A percentile compares a stretch with the other conserved stretches of the same genome.
These are phyloP conservation scores for Apiotrichum siamense DNA, from an alignment of 1,284 basidiomycete genomes.

Conservation along the genomic window DNA sequence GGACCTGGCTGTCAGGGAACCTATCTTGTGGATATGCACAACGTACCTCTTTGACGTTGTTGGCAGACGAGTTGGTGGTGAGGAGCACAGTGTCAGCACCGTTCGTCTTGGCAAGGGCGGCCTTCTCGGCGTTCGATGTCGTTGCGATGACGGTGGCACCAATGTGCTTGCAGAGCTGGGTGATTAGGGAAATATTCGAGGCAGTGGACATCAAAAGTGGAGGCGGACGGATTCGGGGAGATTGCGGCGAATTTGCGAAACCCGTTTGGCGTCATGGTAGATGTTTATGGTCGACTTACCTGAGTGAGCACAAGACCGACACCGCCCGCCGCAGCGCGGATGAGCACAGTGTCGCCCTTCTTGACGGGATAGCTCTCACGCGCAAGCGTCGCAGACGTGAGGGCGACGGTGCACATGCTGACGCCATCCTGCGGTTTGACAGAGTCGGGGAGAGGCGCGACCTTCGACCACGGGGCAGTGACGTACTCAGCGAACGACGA, in stretches of 20 bases:
- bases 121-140: conserved; percentile 80
- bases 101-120: conserved; percentile 67
- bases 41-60: conserved; percentile 57
- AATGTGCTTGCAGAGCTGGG: conserved; percentile 48
- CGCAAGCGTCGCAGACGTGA: conserved; percentile 74
- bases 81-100: conserved; percentile 85
- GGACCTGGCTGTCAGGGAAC: conserved; percentile 52
- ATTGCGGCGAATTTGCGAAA: conserved; percentile 48
- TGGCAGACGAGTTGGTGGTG: conserved; percentile 55
- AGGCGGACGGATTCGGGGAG: conserved; percentile 56
- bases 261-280: conserved; percentile 23
- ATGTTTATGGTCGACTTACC: conserved; percentile 25
- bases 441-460: conserved; percentile 51
- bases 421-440: conserved; percentile 64
- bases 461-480: conserved; percentile 59
- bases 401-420: conserved; percentile 64
- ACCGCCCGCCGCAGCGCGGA: conserved; percentile 85
- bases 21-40: background rate
- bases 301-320: conserved; percentile 54
- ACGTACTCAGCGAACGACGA: conserved; percentile 71
- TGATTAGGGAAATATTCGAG: background rate
- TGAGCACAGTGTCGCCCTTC: conserved; percentile 50
- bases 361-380: conserved; percentile 79
- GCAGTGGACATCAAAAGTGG: conserved; percentile 21
- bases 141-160: conserved; percentile 92